Percentiles rank a stretch among this genome's conserved stretches.
Conservation (phyloP, 805 yeast species). For the Metschnikowia shivogae region DNA sequence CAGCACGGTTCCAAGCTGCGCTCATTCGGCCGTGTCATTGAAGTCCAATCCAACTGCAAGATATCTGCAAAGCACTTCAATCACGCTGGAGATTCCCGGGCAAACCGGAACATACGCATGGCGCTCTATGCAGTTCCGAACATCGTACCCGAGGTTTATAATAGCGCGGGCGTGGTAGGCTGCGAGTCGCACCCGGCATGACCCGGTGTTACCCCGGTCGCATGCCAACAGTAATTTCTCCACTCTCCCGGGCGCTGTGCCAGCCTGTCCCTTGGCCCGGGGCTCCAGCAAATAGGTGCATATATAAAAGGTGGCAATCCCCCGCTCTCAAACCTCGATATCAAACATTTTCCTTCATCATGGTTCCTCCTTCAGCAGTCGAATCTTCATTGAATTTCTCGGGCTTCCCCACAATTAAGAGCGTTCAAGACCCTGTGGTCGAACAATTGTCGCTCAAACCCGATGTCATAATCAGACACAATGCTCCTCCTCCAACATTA, state of each 20-base stretch:
- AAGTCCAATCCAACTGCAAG: too few relatives aligned
- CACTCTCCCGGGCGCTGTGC: constrained; percentile 10
- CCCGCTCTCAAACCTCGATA: constrained; percentile 1
- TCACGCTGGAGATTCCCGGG: background rate
- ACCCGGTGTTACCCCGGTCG: constrained; percentile 12
- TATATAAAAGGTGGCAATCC: constrained; percentile 10
- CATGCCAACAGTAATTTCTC: constrained; percentile 8
- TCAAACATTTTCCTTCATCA: constrained; percentile 12
- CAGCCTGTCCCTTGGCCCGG: constrained; percentile 9
- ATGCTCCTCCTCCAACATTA: constrained; percentile 86
- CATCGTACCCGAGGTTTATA: constrained; percentile 2
- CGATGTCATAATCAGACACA: constrained; percentile 74
- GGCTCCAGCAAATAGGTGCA: constrained; percentile 3
- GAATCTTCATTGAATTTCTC: constrained; percentile 42
- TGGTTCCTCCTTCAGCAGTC: constrained; percentile 45
- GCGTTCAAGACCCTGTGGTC: constrained; percentile 39
- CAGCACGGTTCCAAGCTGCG: too few relatives aligned
- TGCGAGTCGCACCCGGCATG: constrained; percentile 7
- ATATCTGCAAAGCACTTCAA: too few relatives aligned
- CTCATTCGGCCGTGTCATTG: too few relatives aligned
- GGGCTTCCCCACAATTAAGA: constrained; percentile 36
- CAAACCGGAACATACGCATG: background rate
- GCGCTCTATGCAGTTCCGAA: background rate
- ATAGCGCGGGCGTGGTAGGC: constrained; percentile 2
- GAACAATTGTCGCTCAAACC: constrained; percentile 45